These are phyloP conservation scores for Colletotrichum gloeosporioides DNA, from an alignment of 2,329 filamentous ascomycete species.

Conservation along the genomic window DNA sequence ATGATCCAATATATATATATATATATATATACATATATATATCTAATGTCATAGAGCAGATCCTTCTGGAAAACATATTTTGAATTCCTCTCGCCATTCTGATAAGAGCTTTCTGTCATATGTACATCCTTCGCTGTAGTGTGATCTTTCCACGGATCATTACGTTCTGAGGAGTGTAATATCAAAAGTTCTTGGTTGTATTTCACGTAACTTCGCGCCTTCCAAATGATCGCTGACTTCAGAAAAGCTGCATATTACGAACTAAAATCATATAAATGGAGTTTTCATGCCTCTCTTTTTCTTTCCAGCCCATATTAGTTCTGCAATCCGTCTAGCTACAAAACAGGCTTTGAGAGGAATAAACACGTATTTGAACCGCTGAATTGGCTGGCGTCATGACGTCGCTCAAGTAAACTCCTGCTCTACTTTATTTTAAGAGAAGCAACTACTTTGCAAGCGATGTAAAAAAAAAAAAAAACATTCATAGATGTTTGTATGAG, in stretches of 20 bases:
- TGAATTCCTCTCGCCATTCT: background rate
- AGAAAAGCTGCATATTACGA: background rate
- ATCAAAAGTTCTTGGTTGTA: background rate
- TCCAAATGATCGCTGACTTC: background rate
- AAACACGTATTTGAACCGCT: background rate
- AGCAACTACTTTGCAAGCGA: background rate
- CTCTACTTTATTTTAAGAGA: background rate
- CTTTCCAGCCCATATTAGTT: background rate
- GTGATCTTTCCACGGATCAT: background rate
- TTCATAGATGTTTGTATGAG: background rate
- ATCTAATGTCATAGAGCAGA: background rate
- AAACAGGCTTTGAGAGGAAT: background rate
- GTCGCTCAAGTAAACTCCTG: background rate
- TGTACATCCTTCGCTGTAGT: background rate
- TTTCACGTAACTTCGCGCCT: background rate
- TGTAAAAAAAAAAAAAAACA: background rate
- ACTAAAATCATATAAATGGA: background rate
- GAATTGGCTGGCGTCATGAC: background rate
- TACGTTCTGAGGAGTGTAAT: background rate
- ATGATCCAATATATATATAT: no score
- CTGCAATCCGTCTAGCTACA: background rate
- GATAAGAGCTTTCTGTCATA: background rate
- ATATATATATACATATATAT: no score
- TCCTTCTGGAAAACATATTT: background rate
- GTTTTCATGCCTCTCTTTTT: background rate